Evolutionary conservation across 139 green algal genomes (phyloP).

Genomic region (Raphidocelis subcapitata): DNA sequence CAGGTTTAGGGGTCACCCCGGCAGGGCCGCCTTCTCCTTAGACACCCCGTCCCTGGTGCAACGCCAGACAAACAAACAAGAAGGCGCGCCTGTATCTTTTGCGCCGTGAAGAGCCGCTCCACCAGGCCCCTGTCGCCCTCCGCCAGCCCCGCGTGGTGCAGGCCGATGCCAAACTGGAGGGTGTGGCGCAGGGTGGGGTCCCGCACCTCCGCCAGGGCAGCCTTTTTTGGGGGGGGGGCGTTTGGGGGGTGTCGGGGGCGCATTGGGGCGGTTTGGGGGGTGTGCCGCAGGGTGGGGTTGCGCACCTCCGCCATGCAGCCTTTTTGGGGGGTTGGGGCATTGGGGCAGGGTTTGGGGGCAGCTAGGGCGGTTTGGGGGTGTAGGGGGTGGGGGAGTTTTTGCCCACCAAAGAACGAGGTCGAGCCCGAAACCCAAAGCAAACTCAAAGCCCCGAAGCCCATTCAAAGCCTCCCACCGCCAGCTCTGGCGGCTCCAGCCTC

Average conservation of each 20-base stretch:
- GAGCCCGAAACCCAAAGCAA: too few species aligned
- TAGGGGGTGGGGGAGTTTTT: background rate
- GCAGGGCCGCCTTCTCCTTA: too few species aligned
- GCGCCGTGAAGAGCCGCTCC: conserved; percentile 85
- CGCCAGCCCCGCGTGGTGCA: conserved; percentile 94
- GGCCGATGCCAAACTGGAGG: conserved; percentile 91
- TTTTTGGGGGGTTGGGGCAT: too few species aligned
- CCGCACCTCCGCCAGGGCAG: conserved; percentile 51
- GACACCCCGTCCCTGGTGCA: too few species aligned
- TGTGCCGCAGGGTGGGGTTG: too few species aligned
- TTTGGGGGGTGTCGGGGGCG: too few species aligned
- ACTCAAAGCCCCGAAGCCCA: background rate
- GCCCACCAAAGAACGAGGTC: conserved; percentile 6
- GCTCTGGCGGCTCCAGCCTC: conserved; percentile 69
- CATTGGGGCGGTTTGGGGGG: too few species aligned
- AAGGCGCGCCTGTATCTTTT: conserved; percentile 95
- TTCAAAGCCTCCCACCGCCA: conserved; percentile 40
- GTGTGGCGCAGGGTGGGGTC: conserved; percentile 41
- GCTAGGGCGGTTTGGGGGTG: background rate
- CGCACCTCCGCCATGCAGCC: too few species aligned
- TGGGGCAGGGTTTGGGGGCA: too few species aligned
- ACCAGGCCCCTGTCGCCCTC: conserved; percentile 81
- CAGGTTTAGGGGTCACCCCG: too few species aligned
- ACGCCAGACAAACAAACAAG: too few species aligned
- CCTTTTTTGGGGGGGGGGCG: too few species aligned